Evolutionary conservation across 805 yeast genomes (phyloP).

Genomic region (Candida silvicultrix): DNA sequence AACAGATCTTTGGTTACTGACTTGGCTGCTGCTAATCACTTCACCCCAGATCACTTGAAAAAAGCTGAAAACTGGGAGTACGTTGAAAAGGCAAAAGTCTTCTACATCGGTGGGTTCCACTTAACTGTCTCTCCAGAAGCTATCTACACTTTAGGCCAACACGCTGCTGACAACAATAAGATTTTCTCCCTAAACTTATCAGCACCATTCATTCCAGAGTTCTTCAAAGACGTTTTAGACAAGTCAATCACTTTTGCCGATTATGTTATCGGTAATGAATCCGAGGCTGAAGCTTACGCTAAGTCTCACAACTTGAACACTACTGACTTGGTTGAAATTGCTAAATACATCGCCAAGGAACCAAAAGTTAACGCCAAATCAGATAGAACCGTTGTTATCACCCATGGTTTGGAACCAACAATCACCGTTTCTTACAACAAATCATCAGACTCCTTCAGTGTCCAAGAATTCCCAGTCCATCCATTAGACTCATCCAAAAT

Average conservation of each 20-base stretch:
- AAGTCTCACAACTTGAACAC: constrained; percentile 64
- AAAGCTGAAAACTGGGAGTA: constrained; percentile 83
- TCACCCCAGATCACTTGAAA: constrained; percentile 82
- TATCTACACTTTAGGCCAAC: constrained; percentile 81
- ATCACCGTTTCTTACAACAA: constrained; percentile 59
- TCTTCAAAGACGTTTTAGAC: constrained; percentile 89
- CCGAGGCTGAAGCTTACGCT: constrained; percentile 94
- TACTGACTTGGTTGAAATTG: constrained; percentile 66
- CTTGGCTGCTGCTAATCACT: constrained; percentile 96
- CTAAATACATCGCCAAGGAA: constrained; percentile 71
- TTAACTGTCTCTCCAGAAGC: constrained; percentile 97
- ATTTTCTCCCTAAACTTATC: constrained; percentile 79
- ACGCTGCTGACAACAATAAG: constrained; percentile 80
- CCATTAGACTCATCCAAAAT: constrained; percentile 61
- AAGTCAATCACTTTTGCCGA: constrained; percentile 81
- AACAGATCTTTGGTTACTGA: constrained; percentile 94
- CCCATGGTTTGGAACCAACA: constrained; percentile 94
- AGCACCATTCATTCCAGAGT: constrained; percentile 95
- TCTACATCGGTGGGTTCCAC: constrained; percentile 98
- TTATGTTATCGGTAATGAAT: constrained; percentile 88
- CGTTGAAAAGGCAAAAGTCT: constrained; percentile 75
- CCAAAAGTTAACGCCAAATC: constrained; percentile 66
- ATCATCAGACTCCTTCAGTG: constrained; percentile 37
- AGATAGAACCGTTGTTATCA: constrained; percentile 84
- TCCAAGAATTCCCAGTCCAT: constrained; percentile 60